Evolutionary conservation across 805 yeast species (phyloP).

Genomic region (Peterozyma xylosa): DNA sequence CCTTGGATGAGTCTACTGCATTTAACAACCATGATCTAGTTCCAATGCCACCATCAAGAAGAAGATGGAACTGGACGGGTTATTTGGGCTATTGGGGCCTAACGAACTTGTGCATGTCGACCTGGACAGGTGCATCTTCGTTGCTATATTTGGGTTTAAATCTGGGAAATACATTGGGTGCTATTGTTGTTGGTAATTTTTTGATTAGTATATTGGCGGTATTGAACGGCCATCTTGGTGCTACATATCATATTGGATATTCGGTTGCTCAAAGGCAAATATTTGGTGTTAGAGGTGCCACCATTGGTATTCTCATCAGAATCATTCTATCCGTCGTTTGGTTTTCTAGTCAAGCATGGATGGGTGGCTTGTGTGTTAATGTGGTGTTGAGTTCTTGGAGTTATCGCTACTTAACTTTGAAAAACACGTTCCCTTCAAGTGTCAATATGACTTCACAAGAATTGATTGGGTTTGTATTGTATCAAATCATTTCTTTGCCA

Average conservation of each 20-base stretch:
- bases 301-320: slow-evolving; percentile 15
- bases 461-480: slow-evolving; percentile 27
- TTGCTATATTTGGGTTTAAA: slow-evolving; percentile 16
- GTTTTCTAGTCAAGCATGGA: slow-evolving; percentile 17
- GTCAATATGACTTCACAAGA: slow-evolving; percentile 29
- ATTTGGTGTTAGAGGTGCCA: slow-evolving; percentile 17
- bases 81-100: slow-evolving; percentile 36
- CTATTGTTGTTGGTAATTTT: slow-evolving; percentile 17
- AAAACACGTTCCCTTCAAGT: slow-evolving; percentile 21
- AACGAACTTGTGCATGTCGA: slow-evolving; percentile 8
- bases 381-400: slow-evolving; percentile 15
- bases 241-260: slow-evolving; percentile 18
- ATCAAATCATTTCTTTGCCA: slow-evolving; percentile 14
- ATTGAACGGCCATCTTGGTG: slow-evolving; percentile 19
- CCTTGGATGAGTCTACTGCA: slow-evolving; percentile 1
- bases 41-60: slow-evolving; percentile 34
- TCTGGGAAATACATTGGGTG: slow-evolving; percentile 19
- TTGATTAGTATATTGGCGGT: slow-evolving; percentile 14
- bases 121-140: slow-evolving; percentile 12
- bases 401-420: slow-evolving; percentile 17
- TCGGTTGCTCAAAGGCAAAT: slow-evolving; percentile 17
- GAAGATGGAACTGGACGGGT: slow-evolving; percentile 38
- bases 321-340: slow-evolving; percentile 16
- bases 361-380: slow-evolving; percentile 16
- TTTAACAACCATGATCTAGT: slow-evolving; percentile 29